phyloP scores from a whole-genome alignment of 1,284 basidiomycete genomes.

The Nidula niveotomentosa region DNA sequence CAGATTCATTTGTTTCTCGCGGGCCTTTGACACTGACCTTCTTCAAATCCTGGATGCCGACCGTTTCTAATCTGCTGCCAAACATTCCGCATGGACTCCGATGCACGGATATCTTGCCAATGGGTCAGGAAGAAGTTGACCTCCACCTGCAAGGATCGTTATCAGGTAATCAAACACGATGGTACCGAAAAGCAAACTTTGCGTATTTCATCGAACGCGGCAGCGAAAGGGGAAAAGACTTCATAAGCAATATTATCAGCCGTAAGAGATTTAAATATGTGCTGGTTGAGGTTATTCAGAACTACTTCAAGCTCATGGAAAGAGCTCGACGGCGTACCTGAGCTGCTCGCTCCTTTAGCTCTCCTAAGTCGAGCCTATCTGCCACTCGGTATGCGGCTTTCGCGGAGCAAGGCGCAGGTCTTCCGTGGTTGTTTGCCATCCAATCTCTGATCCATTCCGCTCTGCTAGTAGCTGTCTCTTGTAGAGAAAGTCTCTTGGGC shows the following conservation, averaged over 20 bases:
- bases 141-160: constrained; percentile 49
- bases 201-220: constrained; percentile 80
- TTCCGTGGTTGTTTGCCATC: constrained; percentile 54
- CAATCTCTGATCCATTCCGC: constrained; percentile 69
- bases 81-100: constrained; percentile 79
- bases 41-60: constrained; percentile 81
- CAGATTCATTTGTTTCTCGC: not conserved
- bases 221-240: constrained; percentile 83
- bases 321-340: constrained; percentile 34
- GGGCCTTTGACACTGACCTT: constrained; percentile 42
- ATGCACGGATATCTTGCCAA: constrained; percentile 80
- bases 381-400: constrained; percentile 90
- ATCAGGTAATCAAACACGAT: constrained; percentile 3
- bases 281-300: constrained; percentile 33
- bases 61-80: constrained; percentile 83
- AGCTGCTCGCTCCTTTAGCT: constrained; percentile 70
- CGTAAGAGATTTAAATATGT: constrained; percentile 76
- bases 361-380: constrained; percentile 70
- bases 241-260: constrained; percentile 85
- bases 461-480: constrained; percentile 42
- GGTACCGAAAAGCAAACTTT: constrained; percentile 43
- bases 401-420: constrained; percentile 80
- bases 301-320: no score
- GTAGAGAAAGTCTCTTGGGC: constrained; percentile 29
- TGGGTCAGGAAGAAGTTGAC: constrained; percentile 78